Conservation (phyloP, 352 stramenopile species). For the Globisporangium abappressorium region DNA sequence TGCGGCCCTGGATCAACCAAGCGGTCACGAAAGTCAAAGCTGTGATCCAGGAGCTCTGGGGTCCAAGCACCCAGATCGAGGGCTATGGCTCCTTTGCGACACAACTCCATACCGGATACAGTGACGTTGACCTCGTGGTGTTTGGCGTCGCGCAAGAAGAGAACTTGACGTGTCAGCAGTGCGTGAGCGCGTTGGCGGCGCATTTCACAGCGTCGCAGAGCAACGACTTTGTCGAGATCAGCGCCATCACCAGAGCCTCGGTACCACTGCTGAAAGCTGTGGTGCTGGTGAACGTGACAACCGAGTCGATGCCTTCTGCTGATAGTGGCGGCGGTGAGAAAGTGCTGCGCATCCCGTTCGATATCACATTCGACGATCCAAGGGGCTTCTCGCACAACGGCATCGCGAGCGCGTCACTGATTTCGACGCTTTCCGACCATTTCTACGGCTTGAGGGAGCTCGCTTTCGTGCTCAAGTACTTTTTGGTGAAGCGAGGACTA, state of each 20-base stretch:
- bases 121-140: constrained; percentile 81
- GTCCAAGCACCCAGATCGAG: constrained; percentile 43
- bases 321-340: background rate
- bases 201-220: constrained; percentile 19
- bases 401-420: constrained; percentile 68
- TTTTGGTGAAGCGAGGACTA: constrained; percentile 79
- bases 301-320: background rate
- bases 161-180: constrained; percentile 50
- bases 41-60: constrained; percentile 50
- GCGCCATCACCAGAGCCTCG: constrained; percentile 61
- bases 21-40: constrained; percentile 47
- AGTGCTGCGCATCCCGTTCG: constrained; percentile 56
- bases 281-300: constrained; percentile 28
- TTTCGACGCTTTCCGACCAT: constrained; percentile 53
- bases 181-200: constrained; percentile 34
- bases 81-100: constrained; percentile 76
- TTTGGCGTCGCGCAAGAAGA: constrained; percentile 57
- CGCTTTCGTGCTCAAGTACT: constrained; percentile 88
- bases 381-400: constrained; percentile 58
- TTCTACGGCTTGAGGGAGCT: constrained; percentile 84
- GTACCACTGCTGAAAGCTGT: constrained; percentile 81
- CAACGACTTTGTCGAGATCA: constrained; percentile 50
- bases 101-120: constrained; percentile 53
- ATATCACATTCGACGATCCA: constrained; percentile 84
- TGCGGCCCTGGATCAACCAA: constrained; percentile 41